Conservation (phyloP, 169 alveolate genomes). For the Theileria orientalis region DNA sequence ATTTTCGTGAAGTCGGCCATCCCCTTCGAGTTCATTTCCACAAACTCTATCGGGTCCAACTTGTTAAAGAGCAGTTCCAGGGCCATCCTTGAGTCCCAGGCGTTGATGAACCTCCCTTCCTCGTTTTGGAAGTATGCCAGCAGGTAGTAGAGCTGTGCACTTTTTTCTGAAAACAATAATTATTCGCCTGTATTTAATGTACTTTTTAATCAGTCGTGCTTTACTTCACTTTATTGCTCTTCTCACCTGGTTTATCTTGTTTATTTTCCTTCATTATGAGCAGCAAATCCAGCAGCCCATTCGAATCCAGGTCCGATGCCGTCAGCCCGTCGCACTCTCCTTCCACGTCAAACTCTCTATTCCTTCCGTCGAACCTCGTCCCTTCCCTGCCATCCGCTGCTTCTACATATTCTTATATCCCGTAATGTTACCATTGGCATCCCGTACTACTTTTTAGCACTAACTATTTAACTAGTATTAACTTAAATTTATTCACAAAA, state of each 20-base stretch:
- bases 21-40: conserved; percentile 30
- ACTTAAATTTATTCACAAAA: no score
- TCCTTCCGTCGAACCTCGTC: conserved; percentile 16
- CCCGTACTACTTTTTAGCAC: no score
- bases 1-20: no score
- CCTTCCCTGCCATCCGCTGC: background rate
- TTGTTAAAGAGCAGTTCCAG: conserved; percentile 29
- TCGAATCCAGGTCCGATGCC: conserved; percentile 69
- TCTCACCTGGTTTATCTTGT: no score
- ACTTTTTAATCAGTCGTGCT: background rate
- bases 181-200: background rate
- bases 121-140: conserved; percentile 22
- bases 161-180: background rate
- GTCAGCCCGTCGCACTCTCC: conserved; percentile 62
- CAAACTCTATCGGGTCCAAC: no score
- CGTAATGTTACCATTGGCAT: no score
- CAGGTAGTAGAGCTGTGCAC: conserved; percentile 20
- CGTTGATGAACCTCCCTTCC: background rate
- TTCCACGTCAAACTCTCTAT: conserved; percentile 35
- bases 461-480: no score
- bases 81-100: conserved; percentile 47
- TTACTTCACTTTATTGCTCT: background rate
- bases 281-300: conserved; percentile 64
- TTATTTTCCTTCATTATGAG: conserved; percentile 59
- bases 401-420: no score